Base-by-base conservation (phyloP, 345 rosid genomes). In the Eucalyptus camaldulensis region DNA sequence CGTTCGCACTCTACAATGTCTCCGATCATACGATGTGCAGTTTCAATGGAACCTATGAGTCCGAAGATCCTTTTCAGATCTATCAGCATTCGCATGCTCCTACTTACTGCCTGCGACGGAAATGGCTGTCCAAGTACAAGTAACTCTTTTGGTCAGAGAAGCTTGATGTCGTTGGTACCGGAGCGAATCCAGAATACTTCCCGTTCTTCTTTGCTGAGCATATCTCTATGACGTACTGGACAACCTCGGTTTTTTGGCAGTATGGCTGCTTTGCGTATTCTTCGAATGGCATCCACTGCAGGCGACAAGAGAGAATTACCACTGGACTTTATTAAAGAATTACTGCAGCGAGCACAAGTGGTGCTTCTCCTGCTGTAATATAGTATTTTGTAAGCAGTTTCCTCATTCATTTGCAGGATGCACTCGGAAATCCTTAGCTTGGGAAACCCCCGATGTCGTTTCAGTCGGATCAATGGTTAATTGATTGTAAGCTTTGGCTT, bases 261-360 rank as follows among this genome's bases (percentile, higher is more conserved):
- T 53, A 93, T 86, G 94, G 91, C 58, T 92, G 94, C 7, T 92
- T 91, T 29, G 56, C 65, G 50, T 87, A 94, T 88, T 93, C 96
- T 67, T 93, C 93, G 89, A 91, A 87, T 40, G 95, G 96, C 98
- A 95, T 96, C 97, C 98, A 96, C 98, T 96, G 95, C 88, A 91
- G 45, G 80, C 60, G 89, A 80, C 27, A 49, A 45, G 88, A 83
- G 88, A 83, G 40, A 90, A 88, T 50, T 85, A 92, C 13, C 81
- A 37, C 12, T 21, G 45, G 80, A 88, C 45, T 33, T 87, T 58
- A 54, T 17, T 72, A 17, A 3, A 10, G 81, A 37, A 3, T 9
- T 72, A 72, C 25, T 72, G 81, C 81, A 10, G 81, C 81, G 12
- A 49, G 65, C 27, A 85, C 14, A 33, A 49, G 13, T 31, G 15